Base-by-base conservation (phyloP, 768 basidiomycete genomes). In the Psilocybe sp. region DNA sequence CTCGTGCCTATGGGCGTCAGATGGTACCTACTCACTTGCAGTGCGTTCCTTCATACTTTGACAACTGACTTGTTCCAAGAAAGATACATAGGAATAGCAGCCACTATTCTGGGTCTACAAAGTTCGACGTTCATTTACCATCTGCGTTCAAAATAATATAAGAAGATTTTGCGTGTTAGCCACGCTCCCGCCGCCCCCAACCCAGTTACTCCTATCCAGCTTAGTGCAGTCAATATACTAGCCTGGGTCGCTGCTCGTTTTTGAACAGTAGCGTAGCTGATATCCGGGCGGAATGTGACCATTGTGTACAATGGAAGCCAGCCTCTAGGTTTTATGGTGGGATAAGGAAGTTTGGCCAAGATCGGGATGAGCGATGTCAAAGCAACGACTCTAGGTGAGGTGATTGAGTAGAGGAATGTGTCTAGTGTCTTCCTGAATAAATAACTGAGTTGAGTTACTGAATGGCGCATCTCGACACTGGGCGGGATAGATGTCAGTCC, bases 241-340 rank as follows among this genome's bases (percentile, higher is more conserved):
- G 78, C 72, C 70, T 99, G 96, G 63, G 76, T 71, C 52, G 68
- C 74, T 49, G 87, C 87, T 67, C 83, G 85, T 63, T 73, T 76
- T 64, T 81, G 79, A 16, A 87, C 95, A 44, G 82, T 84, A 49
- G 85, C 83, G 64, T 99, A 99, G 65, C 85, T 87, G 60, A 99
- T 82, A 69, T 98, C 96, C 44, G 93, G 92, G 37, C 96, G 81
- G 73, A 99, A 99, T 39, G 96, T 98, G 57, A 97, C 87, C 95
- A 98, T 97, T 32, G 92, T 92, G 69, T 99, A 99, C 44, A 96
- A 76, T 50, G 92, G 89, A 45, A 94, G 78, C 95, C 95, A 98
- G 34, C 91, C 93, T 55, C 66, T 64, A 39, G 85, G 86, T 52
- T 74, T 68, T 52, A 65, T 64, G 51, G 83, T 65, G 33, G 83